Evolutionary conservation across 495 filamentous ascomycete genomes (phyloP).

Genomic region (Trichoderma gamsii): DNA sequence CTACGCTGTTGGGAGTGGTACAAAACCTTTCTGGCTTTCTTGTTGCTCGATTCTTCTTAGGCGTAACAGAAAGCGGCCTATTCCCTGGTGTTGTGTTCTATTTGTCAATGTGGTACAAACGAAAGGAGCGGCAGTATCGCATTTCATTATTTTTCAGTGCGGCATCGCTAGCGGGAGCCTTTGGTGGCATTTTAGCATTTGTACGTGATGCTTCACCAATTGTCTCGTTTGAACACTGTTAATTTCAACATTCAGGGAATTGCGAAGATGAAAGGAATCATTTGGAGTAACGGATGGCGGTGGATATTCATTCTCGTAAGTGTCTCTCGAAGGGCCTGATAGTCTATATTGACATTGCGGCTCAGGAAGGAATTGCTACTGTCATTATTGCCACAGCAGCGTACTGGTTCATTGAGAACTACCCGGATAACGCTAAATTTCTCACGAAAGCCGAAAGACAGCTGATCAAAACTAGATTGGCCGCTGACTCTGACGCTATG

Average conservation of each 20-base stretch:
- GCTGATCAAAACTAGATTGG: conserved; percentile 53
- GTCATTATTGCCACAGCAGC: conserved; percentile 53
- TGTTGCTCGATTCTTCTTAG: conserved; percentile 56
- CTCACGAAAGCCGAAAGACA: conserved; percentile 57
- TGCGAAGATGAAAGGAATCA: conserved; percentile 56
- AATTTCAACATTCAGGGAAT: conserved; percentile 36
- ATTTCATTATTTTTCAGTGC: conserved; percentile 72
- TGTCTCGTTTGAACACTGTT: conserved; percentile 15
- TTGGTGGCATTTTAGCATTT: conserved; percentile 70
- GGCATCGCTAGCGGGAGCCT: conserved; percentile 69
- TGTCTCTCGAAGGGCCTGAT: conserved; percentile 16
- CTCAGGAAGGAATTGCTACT: conserved; percentile 62
- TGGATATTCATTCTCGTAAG: conserved; percentile 78
- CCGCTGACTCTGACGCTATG: conserved; percentile 53
- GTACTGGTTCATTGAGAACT: conserved; percentile 69
- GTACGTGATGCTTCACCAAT: conserved; percentile 22
- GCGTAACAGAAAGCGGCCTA: conserved; percentile 51
- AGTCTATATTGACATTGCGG: not conserved
- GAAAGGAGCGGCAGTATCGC: conserved; percentile 62
- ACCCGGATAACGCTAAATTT: conserved; percentile 63
- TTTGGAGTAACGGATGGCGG: conserved; percentile 64
- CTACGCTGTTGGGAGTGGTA: conserved; percentile 63
- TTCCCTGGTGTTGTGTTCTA: conserved; percentile 77
- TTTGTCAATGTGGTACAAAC: conserved; percentile 80
- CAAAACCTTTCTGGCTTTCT: conserved; percentile 61